Percentiles rank a stretch among this genome's conserved stretches.
phyloP scores from a whole-genome alignment of 1,139 yeast genomes.

The Saccharomyces hybrid region DNA sequence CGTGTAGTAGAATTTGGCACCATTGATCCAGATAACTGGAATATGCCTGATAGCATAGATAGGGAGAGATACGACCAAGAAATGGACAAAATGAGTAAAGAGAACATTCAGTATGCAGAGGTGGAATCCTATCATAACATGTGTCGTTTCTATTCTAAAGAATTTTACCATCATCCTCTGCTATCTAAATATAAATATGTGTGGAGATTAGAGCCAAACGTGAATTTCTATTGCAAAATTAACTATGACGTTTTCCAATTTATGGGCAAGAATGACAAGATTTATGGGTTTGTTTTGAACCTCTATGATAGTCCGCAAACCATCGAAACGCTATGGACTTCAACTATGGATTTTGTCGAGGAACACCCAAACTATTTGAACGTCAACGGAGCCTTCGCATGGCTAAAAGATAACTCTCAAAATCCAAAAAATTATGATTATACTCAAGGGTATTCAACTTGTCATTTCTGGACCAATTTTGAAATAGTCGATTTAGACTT shows the following conservation, averaged over 20 bases:
- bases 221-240: slow-evolving; percentile 72
- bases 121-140: slow-evolving; percentile 67
- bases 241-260: slow-evolving; percentile 69
- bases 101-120: slow-evolving; percentile 66
- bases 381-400: slow-evolving; percentile 60
- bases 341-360: slow-evolving; percentile 45
- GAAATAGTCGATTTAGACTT: slow-evolving; percentile 79
- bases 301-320: slow-evolving; percentile 71
- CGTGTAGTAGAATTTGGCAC: slow-evolving; percentile 53
- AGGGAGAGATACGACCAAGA: slow-evolving; percentile 37
- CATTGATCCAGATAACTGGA: slow-evolving; percentile 53
- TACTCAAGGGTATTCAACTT: slow-evolving; percentile 57
- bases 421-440: slow-evolving; percentile 23
- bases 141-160: slow-evolving; percentile 76
- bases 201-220: slow-evolving; percentile 87
- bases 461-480: slow-evolving; percentile 95
- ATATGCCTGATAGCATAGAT: slow-evolving; percentile 49
- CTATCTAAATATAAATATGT: slow-evolving; percentile 64
- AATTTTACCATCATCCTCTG: slow-evolving; percentile 64
- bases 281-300: slow-evolving; percentile 76
- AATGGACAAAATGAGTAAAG: slow-evolving; percentile 46
- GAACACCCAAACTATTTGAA: slow-evolving; percentile 53
- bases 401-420: slow-evolving; percentile 64
- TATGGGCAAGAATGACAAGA: slow-evolving; percentile 59
- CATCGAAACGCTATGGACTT: slow-evolving; percentile 73